A percentile compares a stretch with the other conserved stretches of the same genome.
phyloP scores from a whole-genome alignment of 768 basidiomycete species.

The Lactifluus volemus region DNA sequence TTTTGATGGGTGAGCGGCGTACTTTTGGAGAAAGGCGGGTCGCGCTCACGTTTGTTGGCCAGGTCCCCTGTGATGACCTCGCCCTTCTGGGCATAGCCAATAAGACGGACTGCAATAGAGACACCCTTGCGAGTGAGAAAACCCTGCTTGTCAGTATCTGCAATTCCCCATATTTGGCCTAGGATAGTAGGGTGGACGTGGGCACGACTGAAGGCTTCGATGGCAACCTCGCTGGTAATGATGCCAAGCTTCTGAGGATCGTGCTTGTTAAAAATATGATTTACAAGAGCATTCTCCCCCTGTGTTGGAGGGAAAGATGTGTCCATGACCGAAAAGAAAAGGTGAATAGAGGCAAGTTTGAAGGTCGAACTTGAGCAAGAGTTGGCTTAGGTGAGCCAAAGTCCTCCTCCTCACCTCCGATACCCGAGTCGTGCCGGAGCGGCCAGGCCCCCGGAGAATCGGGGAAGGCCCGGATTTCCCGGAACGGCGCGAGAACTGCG shows the following conservation, averaged over 20 bases:
- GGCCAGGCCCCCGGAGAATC: no score
- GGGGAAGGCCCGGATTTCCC: no score
- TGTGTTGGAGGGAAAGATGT: slow-evolving; percentile 39
- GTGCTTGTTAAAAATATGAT: slow-evolving; percentile 61
- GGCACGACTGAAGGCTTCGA: slow-evolving; percentile 77
- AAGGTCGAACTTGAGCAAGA: no score
- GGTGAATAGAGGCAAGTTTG: background rate
- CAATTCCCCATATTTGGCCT: slow-evolving; percentile 89
- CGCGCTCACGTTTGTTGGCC: slow-evolving; percentile 57
- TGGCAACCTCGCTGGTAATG: slow-evolving; percentile 85
- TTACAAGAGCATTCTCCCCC: slow-evolving; percentile 49
- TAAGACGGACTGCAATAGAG: slow-evolving; percentile 79
- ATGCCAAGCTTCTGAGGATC: slow-evolving; percentile 78
- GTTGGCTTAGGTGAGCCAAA: no score
- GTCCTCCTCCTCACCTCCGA: no score
- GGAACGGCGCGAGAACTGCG: no score
- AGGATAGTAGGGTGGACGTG: slow-evolving; percentile 69
- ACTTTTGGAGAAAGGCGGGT: slow-evolving; percentile 1
- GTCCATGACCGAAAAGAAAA: slow-evolving; percentile 25
- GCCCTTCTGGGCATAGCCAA: slow-evolving; percentile 88
- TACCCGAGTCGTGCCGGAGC: no score
- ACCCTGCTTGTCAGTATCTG: slow-evolving; percentile 91
- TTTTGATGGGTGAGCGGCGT: slow-evolving; percentile 28
- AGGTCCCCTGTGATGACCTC: slow-evolving; percentile 56
- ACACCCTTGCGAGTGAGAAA: slow-evolving; percentile 85